These are phyloP conservation scores for Penicillium robsamsonii DNA, from an alignment of 495 filamentous ascomycete species.

Conservation along the genomic window DNA sequence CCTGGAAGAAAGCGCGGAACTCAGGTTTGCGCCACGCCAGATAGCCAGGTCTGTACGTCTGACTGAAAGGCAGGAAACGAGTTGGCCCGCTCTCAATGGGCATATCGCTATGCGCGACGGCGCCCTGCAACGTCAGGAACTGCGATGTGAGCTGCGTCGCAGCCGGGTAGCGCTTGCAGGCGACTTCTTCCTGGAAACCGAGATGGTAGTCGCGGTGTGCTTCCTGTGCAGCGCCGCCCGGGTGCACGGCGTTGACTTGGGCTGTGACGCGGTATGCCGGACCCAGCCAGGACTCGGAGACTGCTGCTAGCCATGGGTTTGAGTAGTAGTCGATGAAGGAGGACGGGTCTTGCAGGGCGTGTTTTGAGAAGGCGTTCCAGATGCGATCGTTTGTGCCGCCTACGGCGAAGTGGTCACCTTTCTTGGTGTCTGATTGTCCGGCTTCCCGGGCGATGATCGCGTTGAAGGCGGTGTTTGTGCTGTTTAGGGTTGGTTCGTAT, in stretches of 20 bases:
- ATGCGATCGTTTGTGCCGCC: slow-evolving; percentile 51
- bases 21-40: slow-evolving; percentile 47
- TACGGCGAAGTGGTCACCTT: slow-evolving; percentile 56
- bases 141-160: slow-evolving; percentile 45
- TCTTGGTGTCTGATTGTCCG: slow-evolving; percentile 23
- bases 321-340: slow-evolving; percentile 53
- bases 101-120: slow-evolving; percentile 57
- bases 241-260: slow-evolving; percentile 56
- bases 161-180: slow-evolving; percentile 38
- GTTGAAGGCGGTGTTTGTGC: slow-evolving; percentile 43
- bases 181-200: slow-evolving; percentile 47
- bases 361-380: slow-evolving; percentile 60
- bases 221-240: slow-evolving; percentile 50
- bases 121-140: slow-evolving; percentile 56
- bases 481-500: slow-evolving; percentile 33
- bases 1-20: slow-evolving; percentile 48
- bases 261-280: slow-evolving; percentile 53
- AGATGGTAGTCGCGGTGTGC: slow-evolving; percentile 59
- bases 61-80: slow-evolving; percentile 53
- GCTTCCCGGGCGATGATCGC: slow-evolving; percentile 40
- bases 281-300: slow-evolving; percentile 51
- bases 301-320: slow-evolving; percentile 49
- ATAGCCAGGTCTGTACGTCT: slow-evolving; percentile 51
- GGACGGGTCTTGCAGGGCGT: slow-evolving; percentile 42
- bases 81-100: slow-evolving; percentile 52